A percentile compares a stretch with the other conserved stretches of the same genome.
Conservation (phyloP, 2,329 filamentous ascomycete species). For the Whalleya microplaca region DNA sequence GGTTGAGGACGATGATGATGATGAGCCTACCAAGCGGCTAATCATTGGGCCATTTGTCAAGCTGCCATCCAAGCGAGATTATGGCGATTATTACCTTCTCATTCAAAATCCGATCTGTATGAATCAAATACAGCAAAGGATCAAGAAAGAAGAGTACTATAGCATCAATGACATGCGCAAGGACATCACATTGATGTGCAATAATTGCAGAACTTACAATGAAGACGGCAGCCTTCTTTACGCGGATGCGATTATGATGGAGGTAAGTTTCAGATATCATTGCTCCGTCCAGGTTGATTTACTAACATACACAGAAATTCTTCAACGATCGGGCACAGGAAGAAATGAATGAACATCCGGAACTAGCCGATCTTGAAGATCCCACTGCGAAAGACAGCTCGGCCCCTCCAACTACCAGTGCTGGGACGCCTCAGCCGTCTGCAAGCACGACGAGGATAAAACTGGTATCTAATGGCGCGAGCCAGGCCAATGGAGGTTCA, state of each 20-base stretch:
- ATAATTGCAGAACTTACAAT: conserved; percentile 94
- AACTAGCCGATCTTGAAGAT: conserved; percentile 60
- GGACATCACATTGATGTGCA: conserved; percentile 83
- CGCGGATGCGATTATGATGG: conserved; percentile 88
- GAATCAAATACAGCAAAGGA: conserved; percentile 92
- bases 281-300: conserved; percentile 20
- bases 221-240: conserved; percentile 93
- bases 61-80: conserved; percentile 84
- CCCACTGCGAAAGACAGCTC: conserved; percentile 46
- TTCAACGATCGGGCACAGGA: conserved; percentile 59
- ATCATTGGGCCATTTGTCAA: conserved; percentile 96
- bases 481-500: conserved; percentile 28
- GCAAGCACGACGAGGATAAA: conserved; percentile 68
- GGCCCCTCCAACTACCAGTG: conserved; percentile 57
- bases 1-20: conserved; percentile 58
- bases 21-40: conserved; percentile 67
- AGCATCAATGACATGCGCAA: conserved; percentile 77
- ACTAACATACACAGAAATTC: conserved; percentile 53
- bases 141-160: conserved; percentile 93
- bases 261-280: conserved; percentile 61
- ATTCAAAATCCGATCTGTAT: conserved; percentile 94
- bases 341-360: conserved; percentile 56
- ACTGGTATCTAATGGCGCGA: conserved; percentile 48
- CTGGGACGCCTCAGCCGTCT: conserved; percentile 67
- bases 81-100: conserved; percentile 93